A percentile compares a stretch with the other conserved stretches of the same genome.
These are phyloP conservation scores for Pseudogymnoascus sp. DNA, from an alignment of 2,329 filamentous ascomycete genomes.

Conservation along the genomic window DNA sequence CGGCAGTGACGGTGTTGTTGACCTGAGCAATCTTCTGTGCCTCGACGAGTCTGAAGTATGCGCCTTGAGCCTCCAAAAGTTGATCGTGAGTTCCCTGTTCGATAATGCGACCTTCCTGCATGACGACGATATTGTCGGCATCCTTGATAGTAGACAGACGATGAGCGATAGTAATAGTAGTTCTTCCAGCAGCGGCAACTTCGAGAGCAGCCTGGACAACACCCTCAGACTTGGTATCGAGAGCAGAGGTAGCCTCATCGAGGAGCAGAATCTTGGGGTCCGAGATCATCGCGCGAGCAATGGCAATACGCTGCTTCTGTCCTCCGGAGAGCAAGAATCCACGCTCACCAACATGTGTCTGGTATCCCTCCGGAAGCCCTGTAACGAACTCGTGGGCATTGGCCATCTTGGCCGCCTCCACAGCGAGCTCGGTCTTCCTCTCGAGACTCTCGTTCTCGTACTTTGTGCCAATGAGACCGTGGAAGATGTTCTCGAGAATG, in stretches of 20 bases:
- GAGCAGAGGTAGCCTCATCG: slow-evolving; percentile 87
- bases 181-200: slow-evolving; percentile 74
- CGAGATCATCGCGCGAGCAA: slow-evolving; percentile 82
- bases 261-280: slow-evolving; percentile 88
- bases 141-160: slow-evolving; percentile 89
- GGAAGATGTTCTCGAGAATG: slow-evolving; percentile 83
- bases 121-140: slow-evolving; percentile 93
- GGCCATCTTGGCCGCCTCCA: slow-evolving; percentile 78
- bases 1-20: slow-evolving; percentile 44
- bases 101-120: slow-evolving; percentile 75
- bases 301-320: slow-evolving; percentile 94
- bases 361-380: slow-evolving; percentile 75
- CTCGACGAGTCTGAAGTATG: slow-evolving; percentile 79
- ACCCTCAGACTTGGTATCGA: slow-evolving; percentile 92
- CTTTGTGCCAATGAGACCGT: slow-evolving; percentile 79
- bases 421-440: slow-evolving; percentile 61
- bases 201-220: slow-evolving; percentile 91
- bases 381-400: slow-evolving; percentile 92
- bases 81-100: slow-evolving; percentile 87
- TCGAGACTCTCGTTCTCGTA: slow-evolving; percentile 63
- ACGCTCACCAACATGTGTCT: slow-evolving; percentile 91
- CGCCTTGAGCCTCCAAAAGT: slow-evolving; percentile 60
- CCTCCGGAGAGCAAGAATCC: slow-evolving; percentile 89
- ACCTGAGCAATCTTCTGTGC: slow-evolving; percentile 72
- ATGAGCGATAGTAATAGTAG: slow-evolving; percentile 94